Conservation (phyloP, 2,329 filamentous ascomycete genomes). For the Cordyceps javanica region DNA sequence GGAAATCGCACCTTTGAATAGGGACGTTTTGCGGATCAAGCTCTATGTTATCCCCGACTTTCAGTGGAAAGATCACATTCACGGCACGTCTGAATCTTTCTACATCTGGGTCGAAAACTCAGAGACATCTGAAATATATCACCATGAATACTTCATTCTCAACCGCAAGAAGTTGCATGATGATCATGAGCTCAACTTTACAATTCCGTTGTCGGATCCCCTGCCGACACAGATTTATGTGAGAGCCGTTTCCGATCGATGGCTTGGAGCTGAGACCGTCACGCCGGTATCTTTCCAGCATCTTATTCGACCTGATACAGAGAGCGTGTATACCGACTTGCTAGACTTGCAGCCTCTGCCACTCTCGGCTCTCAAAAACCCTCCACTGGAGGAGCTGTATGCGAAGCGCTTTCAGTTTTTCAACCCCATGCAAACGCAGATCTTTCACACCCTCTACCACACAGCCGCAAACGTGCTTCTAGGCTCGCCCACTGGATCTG, state of each 20-base stretch:
- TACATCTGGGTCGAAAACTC: conserved; percentile 99
- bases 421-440: conserved; percentile 99
- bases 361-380: conserved; percentile 80
- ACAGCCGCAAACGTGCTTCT: conserved; percentile 87
- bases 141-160: conserved; percentile 94
- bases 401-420: conserved; percentile 87
- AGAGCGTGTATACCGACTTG: conserved; percentile 93
- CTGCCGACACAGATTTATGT: conserved; percentile 95
- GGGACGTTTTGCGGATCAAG: conserved; percentile 88
- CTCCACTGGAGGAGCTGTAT: conserved; percentile 81
- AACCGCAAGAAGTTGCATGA: conserved; percentile 85
- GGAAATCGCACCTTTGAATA: conserved; percentile 91
- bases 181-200: conserved; percentile 97
- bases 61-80: conserved; percentile 86
- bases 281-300: conserved; percentile 96
- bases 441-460: conserved; percentile 95
- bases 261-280: conserved; percentile 94
- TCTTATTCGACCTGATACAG: conserved; percentile 91
- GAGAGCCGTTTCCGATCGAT: conserved; percentile 86
- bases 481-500: conserved; percentile 92
- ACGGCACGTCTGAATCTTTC: conserved; percentile 92
- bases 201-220: conserved; percentile 89
- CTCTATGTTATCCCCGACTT: conserved; percentile 86
- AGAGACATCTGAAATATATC: conserved; percentile 94
- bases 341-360: conserved; percentile 87